Conservation (phyloP, 1,284 basidiomycete species). For the Xanthoconium separans region DNA sequence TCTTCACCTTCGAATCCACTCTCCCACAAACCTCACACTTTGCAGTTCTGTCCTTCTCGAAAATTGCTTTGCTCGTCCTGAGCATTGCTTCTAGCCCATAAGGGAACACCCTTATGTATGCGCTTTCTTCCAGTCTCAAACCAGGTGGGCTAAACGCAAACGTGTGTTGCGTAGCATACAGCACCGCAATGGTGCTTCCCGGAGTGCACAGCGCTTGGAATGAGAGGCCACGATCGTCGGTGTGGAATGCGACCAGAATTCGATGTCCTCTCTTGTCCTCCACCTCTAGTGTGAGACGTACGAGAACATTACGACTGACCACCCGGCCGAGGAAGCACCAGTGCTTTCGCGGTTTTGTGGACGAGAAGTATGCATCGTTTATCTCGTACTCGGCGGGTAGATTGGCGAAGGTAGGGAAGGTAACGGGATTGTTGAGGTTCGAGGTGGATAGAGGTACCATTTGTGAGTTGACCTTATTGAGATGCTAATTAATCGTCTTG, state of each 20-base stretch:
- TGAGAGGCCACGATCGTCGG: slow-evolving; percentile 30
- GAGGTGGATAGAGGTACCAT: slow-evolving; percentile 25
- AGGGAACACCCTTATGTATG: slow-evolving; percentile 29
- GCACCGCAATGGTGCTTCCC: slow-evolving; percentile 32
- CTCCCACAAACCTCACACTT: slow-evolving; percentile 26
- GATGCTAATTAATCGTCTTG: not conserved
- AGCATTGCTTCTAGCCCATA: slow-evolving; percentile 30
- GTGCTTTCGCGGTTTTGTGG: slow-evolving; percentile 26
- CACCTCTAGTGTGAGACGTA: slow-evolving; percentile 28
- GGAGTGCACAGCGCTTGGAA: slow-evolving; percentile 25
- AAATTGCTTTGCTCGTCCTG: slow-evolving; percentile 21
- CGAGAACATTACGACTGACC: slow-evolving; percentile 22
- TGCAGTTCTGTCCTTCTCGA: slow-evolving; percentile 18
- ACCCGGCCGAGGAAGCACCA: slow-evolving; percentile 32
- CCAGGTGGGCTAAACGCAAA: slow-evolving; percentile 33
- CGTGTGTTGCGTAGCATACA: slow-evolving; percentile 30
- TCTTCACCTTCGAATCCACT: slow-evolving; percentile 23
- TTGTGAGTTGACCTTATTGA: slow-evolving; percentile 5
- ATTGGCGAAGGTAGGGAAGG: slow-evolving; percentile 27
- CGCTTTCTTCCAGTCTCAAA: slow-evolving; percentile 25
- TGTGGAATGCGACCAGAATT: slow-evolving; percentile 31
- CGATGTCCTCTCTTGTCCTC: slow-evolving; percentile 28
- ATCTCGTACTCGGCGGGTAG: slow-evolving; percentile 25
- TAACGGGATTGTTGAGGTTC: slow-evolving; percentile 26
- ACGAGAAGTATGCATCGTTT: slow-evolving; percentile 20